Evolutionary conservation across 306 rosid genomes (phyloP).

Genomic region (Pachyrhizus erosus): DNA sequence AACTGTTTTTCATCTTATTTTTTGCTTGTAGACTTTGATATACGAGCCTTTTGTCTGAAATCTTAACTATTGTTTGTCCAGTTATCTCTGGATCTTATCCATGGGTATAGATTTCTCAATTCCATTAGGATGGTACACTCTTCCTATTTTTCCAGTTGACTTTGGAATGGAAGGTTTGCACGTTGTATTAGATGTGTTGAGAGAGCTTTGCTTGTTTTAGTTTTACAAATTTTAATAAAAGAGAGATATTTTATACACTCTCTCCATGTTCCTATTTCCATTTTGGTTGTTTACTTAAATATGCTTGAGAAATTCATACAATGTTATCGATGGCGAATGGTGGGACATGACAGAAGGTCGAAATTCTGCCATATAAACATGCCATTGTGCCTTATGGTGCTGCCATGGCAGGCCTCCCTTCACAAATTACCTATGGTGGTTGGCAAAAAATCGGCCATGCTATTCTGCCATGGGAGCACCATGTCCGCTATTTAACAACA

Average conservation of each 20-base stretch:
- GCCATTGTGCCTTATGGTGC: no score
- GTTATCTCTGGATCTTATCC: neutral
- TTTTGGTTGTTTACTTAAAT: constrained; percentile 22
- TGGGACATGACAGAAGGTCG: no score
- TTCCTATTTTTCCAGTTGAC: constrained; percentile 55
- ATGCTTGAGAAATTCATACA: constrained; percentile 11
- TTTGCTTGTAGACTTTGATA: neutral
- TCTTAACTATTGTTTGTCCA: neutral
- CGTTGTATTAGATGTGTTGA: constrained; percentile 3
- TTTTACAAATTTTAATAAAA: constrained; percentile 51
- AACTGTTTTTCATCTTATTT: neutral
- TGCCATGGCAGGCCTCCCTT: no score
- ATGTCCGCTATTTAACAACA: no score
- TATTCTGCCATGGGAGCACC: no score
- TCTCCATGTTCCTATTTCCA: constrained; percentile 35
- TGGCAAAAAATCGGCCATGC: no score
- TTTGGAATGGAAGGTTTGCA: constrained; percentile 45
- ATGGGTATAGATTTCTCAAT: neutral
- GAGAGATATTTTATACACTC: constrained; percentile 42
- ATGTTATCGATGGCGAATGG: no score
- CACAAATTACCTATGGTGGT: no score
- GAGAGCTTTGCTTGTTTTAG: constrained; percentile 40
- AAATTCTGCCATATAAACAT: no score
- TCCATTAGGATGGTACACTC: neutral
- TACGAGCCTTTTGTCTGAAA: neutral